A percentile compares a stretch with the other conserved stretches of the same genome.
phyloP scores from a whole-genome alignment of 2,329 filamentous ascomycete genomes.

The Neoascochyta sp. region DNA sequence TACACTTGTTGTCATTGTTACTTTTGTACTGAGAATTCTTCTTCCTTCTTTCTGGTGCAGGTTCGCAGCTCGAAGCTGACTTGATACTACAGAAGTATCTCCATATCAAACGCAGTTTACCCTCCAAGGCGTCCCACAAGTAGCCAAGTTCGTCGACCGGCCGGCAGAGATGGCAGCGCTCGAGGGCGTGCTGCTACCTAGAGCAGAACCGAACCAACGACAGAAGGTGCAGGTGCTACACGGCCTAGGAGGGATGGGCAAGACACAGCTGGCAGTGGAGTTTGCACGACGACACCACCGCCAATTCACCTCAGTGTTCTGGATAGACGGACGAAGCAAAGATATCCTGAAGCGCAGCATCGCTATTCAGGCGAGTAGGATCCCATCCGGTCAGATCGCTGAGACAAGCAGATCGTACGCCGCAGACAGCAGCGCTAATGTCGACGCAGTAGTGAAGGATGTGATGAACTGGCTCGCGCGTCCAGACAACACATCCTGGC shows the following conservation, averaged over 20 bases:
- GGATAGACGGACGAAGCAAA: conserved; percentile 18
- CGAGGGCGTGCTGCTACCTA: conserved; percentile 12
- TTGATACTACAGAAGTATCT: no score
- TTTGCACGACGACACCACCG: conserved; percentile 17
- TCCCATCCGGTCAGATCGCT: conserved; percentile 13
- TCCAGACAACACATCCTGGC: conserved; percentile 12
- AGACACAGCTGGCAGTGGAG: conserved; percentile 23
- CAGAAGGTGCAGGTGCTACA: conserved; percentile 14
- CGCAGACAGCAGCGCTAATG: conserved; percentile 5
- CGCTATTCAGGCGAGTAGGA: conserved; percentile 12
- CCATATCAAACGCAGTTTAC: conserved; percentile 12
- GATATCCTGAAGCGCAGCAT: conserved; percentile 19
- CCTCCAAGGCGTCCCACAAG: conserved; percentile 17
- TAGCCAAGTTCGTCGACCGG: conserved; percentile 14
- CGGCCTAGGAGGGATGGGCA: conserved; percentile 25
- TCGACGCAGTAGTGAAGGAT: conserved; percentile 17
- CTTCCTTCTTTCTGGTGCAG: no score
- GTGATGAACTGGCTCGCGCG: conserved; percentile 15
- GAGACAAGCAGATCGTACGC: conserved; percentile 13
- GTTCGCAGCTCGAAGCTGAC: no score
- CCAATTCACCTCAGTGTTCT: conserved; percentile 18
- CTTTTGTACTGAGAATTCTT: no score
- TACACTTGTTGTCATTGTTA: no score
- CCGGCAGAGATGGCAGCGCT: conserved; percentile 15
- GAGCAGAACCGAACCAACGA: conserved; percentile 4